Conservation (phyloP, 345 rosid genomes). For the Rhodomyrtus tomentosa region DNA sequence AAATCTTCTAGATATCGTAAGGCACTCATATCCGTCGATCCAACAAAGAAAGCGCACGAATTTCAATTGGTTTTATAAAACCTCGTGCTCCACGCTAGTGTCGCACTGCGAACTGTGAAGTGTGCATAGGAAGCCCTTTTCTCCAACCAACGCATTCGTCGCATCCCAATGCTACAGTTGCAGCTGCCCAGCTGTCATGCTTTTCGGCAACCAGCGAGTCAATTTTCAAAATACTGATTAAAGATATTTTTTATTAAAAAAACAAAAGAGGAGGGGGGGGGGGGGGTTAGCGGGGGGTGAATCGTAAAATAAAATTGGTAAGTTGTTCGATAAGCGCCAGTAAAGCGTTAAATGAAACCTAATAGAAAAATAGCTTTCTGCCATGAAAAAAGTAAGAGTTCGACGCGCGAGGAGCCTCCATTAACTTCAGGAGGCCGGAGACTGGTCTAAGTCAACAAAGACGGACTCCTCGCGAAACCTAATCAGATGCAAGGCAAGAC, state of each 20-base stretch:
- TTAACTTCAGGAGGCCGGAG: neutral
- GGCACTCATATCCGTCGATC: neutral
- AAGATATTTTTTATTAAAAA: too few relatives aligned
- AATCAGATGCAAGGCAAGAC: neutral
- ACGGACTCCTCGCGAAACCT: neutral
- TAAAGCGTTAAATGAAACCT: neutral
- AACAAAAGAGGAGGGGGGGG: accelerated
- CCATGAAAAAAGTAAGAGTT: neutral
- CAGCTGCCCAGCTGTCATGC: neutral
- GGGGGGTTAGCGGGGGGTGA: too few relatives aligned
- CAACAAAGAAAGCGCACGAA: neutral
- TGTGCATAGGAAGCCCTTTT: neutral
- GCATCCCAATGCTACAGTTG: neutral
- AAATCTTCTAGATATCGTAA: neutral
- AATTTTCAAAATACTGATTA: neutral
- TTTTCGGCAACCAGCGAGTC: neutral
- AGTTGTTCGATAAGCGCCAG: neutral
- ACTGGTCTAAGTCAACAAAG: neutral
- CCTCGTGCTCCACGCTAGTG: neutral
- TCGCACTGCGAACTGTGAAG: neutral
- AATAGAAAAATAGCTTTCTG: neutral
- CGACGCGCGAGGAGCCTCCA: neutral
- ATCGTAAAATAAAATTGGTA: neutral
- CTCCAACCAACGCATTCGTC: neutral
- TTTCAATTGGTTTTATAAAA: neutral